Evolutionary conservation across 768 basidiomycete species (phyloP).

Genomic region (Kockovaella imperatae): DNA sequence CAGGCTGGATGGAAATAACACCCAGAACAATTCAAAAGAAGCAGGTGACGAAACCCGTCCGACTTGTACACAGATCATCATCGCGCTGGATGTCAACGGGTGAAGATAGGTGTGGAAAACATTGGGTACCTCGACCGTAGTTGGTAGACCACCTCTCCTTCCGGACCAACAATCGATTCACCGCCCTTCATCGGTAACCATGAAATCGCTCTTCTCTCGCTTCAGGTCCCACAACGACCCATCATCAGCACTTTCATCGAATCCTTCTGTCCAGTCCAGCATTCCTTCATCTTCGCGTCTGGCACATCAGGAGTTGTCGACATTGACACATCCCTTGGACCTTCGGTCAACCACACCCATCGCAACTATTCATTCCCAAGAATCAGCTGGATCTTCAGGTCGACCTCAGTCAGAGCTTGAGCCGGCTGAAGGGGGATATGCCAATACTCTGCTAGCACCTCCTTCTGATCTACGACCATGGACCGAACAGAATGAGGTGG

Average conservation of each 20-base stretch:
- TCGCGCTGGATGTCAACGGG: too few relatives aligned
- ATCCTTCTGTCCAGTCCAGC: background rate
- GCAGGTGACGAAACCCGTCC: too few relatives aligned
- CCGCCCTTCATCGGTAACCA: too few relatives aligned
- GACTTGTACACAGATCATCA: too few relatives aligned
- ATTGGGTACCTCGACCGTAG: too few relatives aligned
- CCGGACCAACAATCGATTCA: too few relatives aligned
- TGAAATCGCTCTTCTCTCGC: conserved; percentile 23
- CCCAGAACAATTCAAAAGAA: too few relatives aligned
- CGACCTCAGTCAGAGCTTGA: conserved; percentile 3
- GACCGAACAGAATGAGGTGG: background rate
- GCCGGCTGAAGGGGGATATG: background rate
- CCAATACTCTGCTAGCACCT: too few relatives aligned
- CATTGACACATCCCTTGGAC: background rate
- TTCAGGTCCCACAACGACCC: conserved; percentile 5
- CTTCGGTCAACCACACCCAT: conserved; percentile 1
- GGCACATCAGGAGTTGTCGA: background rate
- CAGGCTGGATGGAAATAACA: too few relatives aligned
- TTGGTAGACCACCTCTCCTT: too few relatives aligned
- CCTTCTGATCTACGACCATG: background rate
- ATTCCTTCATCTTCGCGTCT: background rate
- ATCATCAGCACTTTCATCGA: background rate
- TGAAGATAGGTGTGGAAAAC: too few relatives aligned
- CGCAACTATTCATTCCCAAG: conserved; percentile 1
- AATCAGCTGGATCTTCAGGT: conserved; percentile 3